Percentiles rank a stretch among this genome's conserved stretches.
Evolutionary conservation across 768 basidiomycete genomes (phyloP).

Genomic region (Rhizopogon roseolus): DNA sequence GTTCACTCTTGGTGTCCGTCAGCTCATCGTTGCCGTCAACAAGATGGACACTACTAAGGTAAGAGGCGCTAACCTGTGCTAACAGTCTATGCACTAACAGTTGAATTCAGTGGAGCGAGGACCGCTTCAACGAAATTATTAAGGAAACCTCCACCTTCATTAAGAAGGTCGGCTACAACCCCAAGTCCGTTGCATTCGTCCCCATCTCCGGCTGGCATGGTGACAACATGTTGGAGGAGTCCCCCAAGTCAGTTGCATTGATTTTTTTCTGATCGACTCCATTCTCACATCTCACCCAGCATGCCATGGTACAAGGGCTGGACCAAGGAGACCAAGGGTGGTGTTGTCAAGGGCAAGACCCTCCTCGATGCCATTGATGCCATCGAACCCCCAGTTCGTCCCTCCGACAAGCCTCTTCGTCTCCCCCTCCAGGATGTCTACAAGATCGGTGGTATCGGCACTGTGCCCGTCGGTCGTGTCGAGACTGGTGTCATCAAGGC

Average conservation of each 20-base stretch:
- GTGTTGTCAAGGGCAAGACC: conserved; percentile 96
- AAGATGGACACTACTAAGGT: conserved; percentile 99
- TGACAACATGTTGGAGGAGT: conserved; percentile 99
- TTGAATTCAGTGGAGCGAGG: conserved; percentile 84
- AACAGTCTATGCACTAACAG: conserved; percentile 1
- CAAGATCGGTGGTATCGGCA: conserved; percentile 99
- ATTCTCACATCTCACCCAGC: conserved; percentile 38
- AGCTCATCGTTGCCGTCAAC: conserved; percentile 99
- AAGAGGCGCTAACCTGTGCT: conserved; percentile 2
- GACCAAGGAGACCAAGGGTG: conserved; percentile 93
- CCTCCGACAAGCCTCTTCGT: conserved; percentile 99
- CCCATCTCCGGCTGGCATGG: conserved; percentile 99
- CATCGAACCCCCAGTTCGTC: conserved; percentile 95
- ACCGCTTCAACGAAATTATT: conserved; percentile 99
- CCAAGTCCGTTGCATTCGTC: conserved; percentile 96
- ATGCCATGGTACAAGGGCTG: conserved; percentile 99
- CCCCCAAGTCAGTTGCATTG: conserved; percentile 63
- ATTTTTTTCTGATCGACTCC: neutral
- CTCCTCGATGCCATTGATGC: conserved; percentile 99
- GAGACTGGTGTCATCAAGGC: conserved; percentile 99
- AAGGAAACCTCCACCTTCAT: conserved; percentile 98
- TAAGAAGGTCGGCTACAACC: conserved; percentile 99
- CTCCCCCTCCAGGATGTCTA: conserved; percentile 99
- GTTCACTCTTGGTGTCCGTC: conserved; percentile 99
- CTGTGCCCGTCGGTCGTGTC: conserved; percentile 99